Conservation (phyloP, 352 stramenopile species). For the Phytophthora kernoviae region DNA sequence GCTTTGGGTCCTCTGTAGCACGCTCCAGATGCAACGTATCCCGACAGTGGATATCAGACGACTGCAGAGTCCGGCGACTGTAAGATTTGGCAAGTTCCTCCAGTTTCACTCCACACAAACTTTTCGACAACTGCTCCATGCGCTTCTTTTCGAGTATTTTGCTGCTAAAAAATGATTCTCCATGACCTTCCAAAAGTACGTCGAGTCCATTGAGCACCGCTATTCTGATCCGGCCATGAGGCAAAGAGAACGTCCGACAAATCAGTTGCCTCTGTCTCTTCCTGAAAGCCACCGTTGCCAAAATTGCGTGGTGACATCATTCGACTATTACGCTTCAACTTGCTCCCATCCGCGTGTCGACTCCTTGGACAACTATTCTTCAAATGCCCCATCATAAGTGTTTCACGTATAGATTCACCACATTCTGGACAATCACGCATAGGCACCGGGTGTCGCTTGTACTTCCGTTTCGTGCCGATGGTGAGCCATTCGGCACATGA, state of each 20-base stretch:
- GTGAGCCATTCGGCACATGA: background rate
- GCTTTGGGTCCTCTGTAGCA: constrained; percentile 24
- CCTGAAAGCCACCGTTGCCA: constrained; percentile 20
- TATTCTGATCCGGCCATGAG: constrained; percentile 76
- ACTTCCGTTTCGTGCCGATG: constrained; percentile 23
- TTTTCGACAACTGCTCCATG: constrained; percentile 74
- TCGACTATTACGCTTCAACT: constrained; percentile 45
- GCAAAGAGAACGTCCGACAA: constrained; percentile 80
- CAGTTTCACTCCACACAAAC: constrained; percentile 66
- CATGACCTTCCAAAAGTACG: constrained; percentile 80
- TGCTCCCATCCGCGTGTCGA: constrained; percentile 23
- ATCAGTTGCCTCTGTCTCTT: constrained; percentile 41
- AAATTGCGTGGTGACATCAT: constrained; percentile 22
- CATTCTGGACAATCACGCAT: constrained; percentile 70
- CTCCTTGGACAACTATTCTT: constrained; percentile 55
- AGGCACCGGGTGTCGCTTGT: constrained; percentile 42
- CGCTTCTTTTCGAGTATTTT: constrained; percentile 69
- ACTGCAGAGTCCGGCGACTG: constrained; percentile 25
- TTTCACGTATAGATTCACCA: constrained; percentile 62
- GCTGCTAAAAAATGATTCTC: constrained; percentile 72
- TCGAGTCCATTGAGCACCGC: constrained; percentile 75
- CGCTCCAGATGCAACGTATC: constrained; percentile 71
- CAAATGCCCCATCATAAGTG: constrained; percentile 71
- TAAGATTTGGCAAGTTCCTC: constrained; percentile 63
- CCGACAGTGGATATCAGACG: constrained; percentile 60